Conservation (phyloP, 2,329 filamentous ascomycete genomes). For the Colletotrichum sp. region DNA sequence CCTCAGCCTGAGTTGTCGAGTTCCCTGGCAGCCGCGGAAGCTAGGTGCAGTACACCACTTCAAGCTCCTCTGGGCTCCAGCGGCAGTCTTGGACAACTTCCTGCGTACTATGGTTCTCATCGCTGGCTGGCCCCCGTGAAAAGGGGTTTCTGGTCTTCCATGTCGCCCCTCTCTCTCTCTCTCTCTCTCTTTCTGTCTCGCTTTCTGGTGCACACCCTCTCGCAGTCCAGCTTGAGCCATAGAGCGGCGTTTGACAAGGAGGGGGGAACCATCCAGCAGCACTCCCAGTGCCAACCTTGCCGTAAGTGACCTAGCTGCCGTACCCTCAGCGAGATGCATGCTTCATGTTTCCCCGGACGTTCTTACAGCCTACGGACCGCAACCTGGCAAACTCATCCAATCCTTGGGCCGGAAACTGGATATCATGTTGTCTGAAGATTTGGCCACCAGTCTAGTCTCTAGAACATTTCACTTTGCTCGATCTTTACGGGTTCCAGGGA, state of each 20-base stretch:
- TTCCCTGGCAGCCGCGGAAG: neutral
- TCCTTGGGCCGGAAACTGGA: neutral
- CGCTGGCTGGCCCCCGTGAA: neutral
- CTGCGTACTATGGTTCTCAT: neutral
- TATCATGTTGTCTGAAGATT: neutral
- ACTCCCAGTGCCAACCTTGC: neutral
- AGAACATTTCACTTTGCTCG: neutral
- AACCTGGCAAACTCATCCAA: neutral
- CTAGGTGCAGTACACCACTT: neutral
- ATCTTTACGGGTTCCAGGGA: neutral
- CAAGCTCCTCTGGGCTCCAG: neutral
- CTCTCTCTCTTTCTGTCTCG: neutral
- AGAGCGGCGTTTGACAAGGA: neutral
- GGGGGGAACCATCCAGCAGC: neutral
- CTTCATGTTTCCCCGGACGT: neutral
- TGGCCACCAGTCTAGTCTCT: neutral
- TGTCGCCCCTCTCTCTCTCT: neutral
- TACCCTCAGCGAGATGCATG: neutral
- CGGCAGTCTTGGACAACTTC: neutral
- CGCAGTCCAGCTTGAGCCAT: neutral
- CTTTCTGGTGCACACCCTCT: slow-evolving; percentile 6
- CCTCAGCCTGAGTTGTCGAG: neutral
- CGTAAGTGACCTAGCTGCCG: neutral
- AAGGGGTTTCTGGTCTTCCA: neutral
- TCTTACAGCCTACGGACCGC: neutral